phyloP scores from a whole-genome alignment of 148 eudicot genomes.

The Heliamphora exappendiculata region DNA sequence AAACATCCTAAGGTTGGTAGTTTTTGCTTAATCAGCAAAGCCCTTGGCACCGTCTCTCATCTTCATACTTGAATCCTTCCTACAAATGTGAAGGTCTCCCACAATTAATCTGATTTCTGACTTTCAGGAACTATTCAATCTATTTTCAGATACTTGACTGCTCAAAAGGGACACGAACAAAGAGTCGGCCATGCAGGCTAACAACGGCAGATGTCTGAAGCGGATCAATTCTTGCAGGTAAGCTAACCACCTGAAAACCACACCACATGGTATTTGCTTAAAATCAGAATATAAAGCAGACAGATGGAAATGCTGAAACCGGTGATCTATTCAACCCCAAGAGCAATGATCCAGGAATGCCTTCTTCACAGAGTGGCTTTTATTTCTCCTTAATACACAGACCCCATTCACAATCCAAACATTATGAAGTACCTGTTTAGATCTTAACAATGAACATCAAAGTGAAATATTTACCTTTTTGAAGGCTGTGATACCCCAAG shows the following conservation, averaged over 20 bases:
- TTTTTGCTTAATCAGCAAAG: background rate
- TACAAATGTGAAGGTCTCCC: background rate
- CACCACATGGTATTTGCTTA: background rate
- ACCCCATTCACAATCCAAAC: background rate
- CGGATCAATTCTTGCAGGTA: conserved; percentile 76
- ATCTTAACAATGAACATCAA: background rate
- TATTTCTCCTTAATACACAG: background rate
- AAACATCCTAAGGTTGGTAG: background rate
- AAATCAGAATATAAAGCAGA: background rate
- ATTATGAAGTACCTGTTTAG: background rate
- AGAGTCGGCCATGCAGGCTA: conserved; percentile 84
- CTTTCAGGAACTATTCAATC: conserved; percentile 2
- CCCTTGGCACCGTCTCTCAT: background rate
- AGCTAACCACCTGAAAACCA: conserved; percentile 60
- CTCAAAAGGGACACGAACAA: conserved; percentile 83
- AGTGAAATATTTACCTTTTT: conserved; percentile 45
- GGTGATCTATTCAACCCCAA: background rate
- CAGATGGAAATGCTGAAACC: background rate
- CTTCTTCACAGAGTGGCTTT: background rate
- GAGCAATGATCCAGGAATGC: background rate
- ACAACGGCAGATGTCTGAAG: conserved; percentile 88
- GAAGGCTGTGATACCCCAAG: conserved; percentile 90
- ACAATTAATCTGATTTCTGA: background rate
- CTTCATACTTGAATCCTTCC: background rate
- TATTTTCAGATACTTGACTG: conserved; percentile 29